Conservation (phyloP, 495 filamentous ascomycete species). For the Parathielavia hyrcaniae region DNA sequence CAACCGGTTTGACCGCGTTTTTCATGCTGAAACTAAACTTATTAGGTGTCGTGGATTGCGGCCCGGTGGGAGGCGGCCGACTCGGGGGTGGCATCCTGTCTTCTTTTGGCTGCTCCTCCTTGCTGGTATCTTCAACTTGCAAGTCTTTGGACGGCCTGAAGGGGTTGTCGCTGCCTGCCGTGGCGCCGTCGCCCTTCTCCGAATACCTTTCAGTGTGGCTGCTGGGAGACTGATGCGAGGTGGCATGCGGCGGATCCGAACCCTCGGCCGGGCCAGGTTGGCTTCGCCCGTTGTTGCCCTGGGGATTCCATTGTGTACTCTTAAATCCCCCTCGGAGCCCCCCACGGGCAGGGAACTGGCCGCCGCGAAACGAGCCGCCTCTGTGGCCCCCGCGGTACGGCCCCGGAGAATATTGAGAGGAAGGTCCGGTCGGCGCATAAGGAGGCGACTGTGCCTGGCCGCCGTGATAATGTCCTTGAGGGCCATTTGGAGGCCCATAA, state of each 20-base stretch:
- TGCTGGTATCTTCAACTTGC: conserved; percentile 56
- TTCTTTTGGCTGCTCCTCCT: conserved; percentile 40
- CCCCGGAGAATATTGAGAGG: conserved; percentile 48
- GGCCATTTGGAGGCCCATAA: conserved; percentile 47
- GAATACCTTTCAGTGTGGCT: conserved; percentile 32
- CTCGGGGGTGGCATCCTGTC: conserved; percentile 37
- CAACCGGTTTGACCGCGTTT: conserved; percentile 52
- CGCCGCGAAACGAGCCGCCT: conserved; percentile 39
- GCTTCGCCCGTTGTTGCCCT: conserved; percentile 12
- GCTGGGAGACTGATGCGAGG: conserved; percentile 43
- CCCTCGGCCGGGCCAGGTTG: conserved; percentile 26
- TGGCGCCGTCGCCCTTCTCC: conserved; percentile 25
- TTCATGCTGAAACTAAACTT: conserved; percentile 91
- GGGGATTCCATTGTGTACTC: conserved; percentile 32
- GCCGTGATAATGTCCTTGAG: conserved; percentile 40
- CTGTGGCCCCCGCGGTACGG: conserved; percentile 50
- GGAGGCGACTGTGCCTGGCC: conserved; percentile 45
- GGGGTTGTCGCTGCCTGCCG: conserved; percentile 54
- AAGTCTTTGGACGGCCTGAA: conserved; percentile 58
- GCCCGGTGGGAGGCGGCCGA: conserved; percentile 45
- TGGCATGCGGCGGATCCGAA: conserved; percentile 29
- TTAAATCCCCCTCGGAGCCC: conserved; percentile 36
- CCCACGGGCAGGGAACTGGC: conserved; percentile 33
- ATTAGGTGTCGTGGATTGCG: conserved; percentile 47
- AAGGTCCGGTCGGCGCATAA: conserved; percentile 42